Evolutionary conservation across 2,329 filamentous ascomycete genomes (phyloP).

Genomic region (Fusarium verticillioides): DNA sequence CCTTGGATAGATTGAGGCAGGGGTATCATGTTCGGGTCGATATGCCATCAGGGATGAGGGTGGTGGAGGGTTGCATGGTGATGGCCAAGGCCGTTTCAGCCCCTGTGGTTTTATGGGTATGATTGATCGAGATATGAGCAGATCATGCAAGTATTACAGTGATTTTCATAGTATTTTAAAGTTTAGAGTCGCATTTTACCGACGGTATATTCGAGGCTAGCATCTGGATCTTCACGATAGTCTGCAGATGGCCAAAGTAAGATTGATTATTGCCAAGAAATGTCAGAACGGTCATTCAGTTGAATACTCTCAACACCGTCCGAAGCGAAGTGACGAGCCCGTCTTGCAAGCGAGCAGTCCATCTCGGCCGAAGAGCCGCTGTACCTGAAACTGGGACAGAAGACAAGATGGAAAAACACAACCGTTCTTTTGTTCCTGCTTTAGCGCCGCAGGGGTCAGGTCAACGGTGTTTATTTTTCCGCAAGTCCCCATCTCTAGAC

Average conservation of each 20-base stretch:
- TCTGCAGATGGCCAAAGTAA: not conserved
- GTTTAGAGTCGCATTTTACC: not conserved
- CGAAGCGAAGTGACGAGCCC: constrained; percentile 11
- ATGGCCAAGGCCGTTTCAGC: constrained; percentile 37
- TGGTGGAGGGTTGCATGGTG: constrained; percentile 26
- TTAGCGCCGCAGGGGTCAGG: constrained; percentile 27
- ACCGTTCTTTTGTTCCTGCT: constrained; percentile 32
- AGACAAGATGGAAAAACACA: constrained; percentile 19
- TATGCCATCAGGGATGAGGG: constrained; percentile 29
- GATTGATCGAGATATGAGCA: constrained; percentile 7
- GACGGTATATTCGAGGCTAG: not conserved
- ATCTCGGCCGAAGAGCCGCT: constrained; percentile 25
- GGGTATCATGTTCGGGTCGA: constrained; percentile 27
- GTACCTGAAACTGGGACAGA: constrained; percentile 40
- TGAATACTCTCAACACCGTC: not conserved
- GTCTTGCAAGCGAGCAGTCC: not conserved
- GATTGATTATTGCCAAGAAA: not conserved
- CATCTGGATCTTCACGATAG: not conserved
- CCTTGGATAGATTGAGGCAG: constrained; percentile 17
- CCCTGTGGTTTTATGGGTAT: not conserved
- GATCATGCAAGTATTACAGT: constrained; percentile 22
- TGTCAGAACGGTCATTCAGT: not conserved
- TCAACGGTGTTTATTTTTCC: constrained; percentile 26
- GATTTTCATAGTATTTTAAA: not conserved
- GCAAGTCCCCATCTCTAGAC: constrained; percentile 11